These are phyloP conservation scores for Carex myosuroides DNA, from an alignment of 176 grass and related monocot genomes.

Conservation along the genomic window DNA sequence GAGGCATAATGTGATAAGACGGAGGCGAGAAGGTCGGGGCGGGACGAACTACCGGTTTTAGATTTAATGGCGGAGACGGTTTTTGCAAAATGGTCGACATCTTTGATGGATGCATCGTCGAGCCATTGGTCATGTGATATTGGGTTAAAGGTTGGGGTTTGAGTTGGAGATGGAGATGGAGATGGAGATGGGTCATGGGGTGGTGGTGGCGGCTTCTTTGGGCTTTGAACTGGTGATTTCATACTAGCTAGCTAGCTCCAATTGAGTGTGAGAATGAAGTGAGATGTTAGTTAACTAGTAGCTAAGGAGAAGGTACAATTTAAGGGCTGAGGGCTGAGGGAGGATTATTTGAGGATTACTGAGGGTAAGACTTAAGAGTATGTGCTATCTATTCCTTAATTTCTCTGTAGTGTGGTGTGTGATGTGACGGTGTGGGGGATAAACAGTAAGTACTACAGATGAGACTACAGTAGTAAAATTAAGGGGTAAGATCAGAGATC, in stretches of 20 bases:
- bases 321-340: too few relatives aligned
- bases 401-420: too few relatives aligned
- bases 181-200: not conserved
- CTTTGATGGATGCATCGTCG: slow-evolving; percentile 55
- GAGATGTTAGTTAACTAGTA: too few relatives aligned
- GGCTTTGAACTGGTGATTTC: slow-evolving; percentile 45
- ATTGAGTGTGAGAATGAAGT: too few relatives aligned
- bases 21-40: slow-evolving; percentile 58
- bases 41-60: slow-evolving; percentile 32
- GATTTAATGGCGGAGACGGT: slow-evolving; percentile 64
- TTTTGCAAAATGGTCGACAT: slow-evolving; percentile 68
- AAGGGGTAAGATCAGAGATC: too few relatives aligned
- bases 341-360: too few relatives aligned
- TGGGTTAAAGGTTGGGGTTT: slow-evolving; percentile 21
- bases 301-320: too few relatives aligned
- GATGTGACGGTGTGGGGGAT: too few relatives aligned
- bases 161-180: not conserved
- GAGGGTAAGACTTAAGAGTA: too few relatives aligned
- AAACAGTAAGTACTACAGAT: too few relatives aligned
- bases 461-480: too few relatives aligned
- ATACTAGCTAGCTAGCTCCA: not conserved
- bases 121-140: slow-evolving; percentile 33
- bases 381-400: too few relatives aligned
- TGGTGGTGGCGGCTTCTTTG: slow-evolving; percentile 27
- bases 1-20: slow-evolving; percentile 82